Conservation (phyloP, 2,329 filamentous ascomycete genomes). For the Nannizzia gypsea region DNA sequence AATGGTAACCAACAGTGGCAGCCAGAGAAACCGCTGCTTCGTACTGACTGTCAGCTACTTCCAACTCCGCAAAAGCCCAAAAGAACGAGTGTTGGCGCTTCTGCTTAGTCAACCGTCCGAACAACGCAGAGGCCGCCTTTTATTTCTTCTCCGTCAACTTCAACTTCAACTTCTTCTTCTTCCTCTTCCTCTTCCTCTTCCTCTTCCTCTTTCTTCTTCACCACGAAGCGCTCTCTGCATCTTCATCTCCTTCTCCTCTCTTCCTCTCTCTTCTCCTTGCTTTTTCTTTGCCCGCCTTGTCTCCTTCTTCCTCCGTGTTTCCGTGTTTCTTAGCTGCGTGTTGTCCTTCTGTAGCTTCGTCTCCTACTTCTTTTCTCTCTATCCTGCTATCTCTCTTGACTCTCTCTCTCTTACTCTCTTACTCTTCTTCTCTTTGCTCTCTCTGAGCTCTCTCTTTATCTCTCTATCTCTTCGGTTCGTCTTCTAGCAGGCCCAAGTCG, state of each 20-base stretch:
- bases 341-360: constrained; percentile 4
- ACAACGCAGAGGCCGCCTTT: neutral
- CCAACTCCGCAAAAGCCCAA: neutral
- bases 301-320: constrained; percentile 19
- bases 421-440: neutral
- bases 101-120: neutral
- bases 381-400: neutral
- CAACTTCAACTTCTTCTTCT: neutral
- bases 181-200: constrained; percentile 5
- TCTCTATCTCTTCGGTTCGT: constrained; percentile 11
- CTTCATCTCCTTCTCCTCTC: constrained; percentile 5
- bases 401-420: neutral
- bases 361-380: neutral
- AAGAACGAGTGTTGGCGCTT: neutral
- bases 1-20: no score
- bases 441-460: neutral
- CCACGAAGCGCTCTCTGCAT: neutral
- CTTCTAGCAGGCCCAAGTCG: neutral
- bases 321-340: constrained; percentile 19
- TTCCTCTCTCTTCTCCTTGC: constrained; percentile 6
- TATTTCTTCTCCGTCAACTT: neutral
- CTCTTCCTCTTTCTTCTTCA: constrained; percentile 1
- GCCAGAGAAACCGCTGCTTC: no score
- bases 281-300: neutral
- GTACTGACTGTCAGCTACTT: no score